Evolutionary conservation across 2,329 filamentous ascomycete genomes (phyloP).

Genomic region (Claviceps monticola): DNA sequence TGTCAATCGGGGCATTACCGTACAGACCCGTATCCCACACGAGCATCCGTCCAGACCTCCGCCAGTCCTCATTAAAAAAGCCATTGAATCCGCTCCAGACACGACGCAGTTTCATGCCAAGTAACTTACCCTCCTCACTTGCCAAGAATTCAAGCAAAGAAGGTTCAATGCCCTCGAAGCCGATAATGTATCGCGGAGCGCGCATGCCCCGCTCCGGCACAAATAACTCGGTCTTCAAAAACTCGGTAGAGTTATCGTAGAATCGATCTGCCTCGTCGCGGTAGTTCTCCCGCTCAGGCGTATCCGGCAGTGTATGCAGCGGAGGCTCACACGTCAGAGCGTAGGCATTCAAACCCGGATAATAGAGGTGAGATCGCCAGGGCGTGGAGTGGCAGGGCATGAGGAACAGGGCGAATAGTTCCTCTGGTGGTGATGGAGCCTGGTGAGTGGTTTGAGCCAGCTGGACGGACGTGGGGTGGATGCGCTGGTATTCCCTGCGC

Average conservation of each 20-base stretch:
- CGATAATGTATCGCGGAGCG: constrained; percentile 44
- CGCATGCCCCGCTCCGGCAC: constrained; percentile 7
- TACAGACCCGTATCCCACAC: constrained; percentile 42
- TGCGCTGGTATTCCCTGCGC: constrained; percentile 53
- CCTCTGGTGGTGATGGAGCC: constrained; percentile 17
- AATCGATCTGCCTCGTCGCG: constrained; percentile 86
- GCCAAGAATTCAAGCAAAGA: constrained; percentile 32
- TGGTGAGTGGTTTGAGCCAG: constrained; percentile 10
- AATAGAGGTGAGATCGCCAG: constrained; percentile 78
- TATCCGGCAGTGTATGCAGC: constrained; percentile 46
- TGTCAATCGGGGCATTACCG: not conserved
- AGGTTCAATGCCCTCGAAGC: constrained; percentile 43
- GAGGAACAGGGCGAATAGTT: constrained; percentile 63
- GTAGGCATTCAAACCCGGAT: constrained; percentile 62
- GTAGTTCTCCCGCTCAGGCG: constrained; percentile 51
- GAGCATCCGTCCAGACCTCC: constrained; percentile 40
- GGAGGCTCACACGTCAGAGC: constrained; percentile 87
- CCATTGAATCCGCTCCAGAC: constrained; percentile 48
- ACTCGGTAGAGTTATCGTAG: constrained; percentile 50
- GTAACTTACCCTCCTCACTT: constrained; percentile 22
- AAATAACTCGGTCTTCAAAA: constrained; percentile 42
- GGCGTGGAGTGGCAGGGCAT: constrained; percentile 95
- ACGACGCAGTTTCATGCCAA: constrained; percentile 29
- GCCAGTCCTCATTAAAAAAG: constrained; percentile 47
- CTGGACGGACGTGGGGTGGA: constrained; percentile 27